These are phyloP conservation scores for Azolla pinnata DNA, from an alignment of 75 land plant species.

Conservation along the genomic window DNA sequence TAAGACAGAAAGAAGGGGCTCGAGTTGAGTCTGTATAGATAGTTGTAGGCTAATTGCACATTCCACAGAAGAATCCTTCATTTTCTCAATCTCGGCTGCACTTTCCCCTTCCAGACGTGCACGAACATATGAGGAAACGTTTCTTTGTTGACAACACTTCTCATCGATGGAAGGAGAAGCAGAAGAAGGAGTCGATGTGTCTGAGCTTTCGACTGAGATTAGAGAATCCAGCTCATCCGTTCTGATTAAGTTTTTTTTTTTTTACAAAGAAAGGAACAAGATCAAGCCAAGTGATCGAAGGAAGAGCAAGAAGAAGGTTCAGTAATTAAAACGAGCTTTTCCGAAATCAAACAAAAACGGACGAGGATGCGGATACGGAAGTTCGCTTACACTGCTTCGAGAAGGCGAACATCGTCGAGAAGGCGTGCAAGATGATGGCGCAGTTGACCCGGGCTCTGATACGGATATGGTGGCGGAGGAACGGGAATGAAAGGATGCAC, in stretches of 20 bases:
- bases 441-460: slow-evolving; percentile 15
- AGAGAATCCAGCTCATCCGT: neutral
- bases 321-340: too few relatives aligned
- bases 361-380: too few relatives aligned
- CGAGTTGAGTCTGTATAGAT: slow-evolving; percentile 30
- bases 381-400: slow-evolving; percentile 18
- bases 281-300: too few relatives aligned
- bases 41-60: slow-evolving; percentile 40
- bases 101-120: slow-evolving; percentile 14
- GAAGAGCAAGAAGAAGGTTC: too few relatives aligned
- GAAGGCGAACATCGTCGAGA: slow-evolving; percentile 14
- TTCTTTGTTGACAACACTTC: slow-evolving; percentile 13
- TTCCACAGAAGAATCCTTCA: slow-evolving; percentile 21
- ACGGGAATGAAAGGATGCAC: neutral
- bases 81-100: neutral
- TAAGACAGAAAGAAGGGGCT: slow-evolving; percentile 35
- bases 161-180: slow-evolving; percentile 17
- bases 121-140: slow-evolving; percentile 6
- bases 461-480: slow-evolving; percentile 13
- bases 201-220: slow-evolving; percentile 3
- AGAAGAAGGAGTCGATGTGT: slow-evolving; percentile 7
- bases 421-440: slow-evolving; percentile 14
- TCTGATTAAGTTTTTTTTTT: neutral
- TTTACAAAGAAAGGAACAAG: slow-evolving; percentile 9
- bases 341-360: too few relatives aligned